Conservation (phyloP, 2,329 filamentous ascomycete species). For the Aspergillus brasiliensis region DNA sequence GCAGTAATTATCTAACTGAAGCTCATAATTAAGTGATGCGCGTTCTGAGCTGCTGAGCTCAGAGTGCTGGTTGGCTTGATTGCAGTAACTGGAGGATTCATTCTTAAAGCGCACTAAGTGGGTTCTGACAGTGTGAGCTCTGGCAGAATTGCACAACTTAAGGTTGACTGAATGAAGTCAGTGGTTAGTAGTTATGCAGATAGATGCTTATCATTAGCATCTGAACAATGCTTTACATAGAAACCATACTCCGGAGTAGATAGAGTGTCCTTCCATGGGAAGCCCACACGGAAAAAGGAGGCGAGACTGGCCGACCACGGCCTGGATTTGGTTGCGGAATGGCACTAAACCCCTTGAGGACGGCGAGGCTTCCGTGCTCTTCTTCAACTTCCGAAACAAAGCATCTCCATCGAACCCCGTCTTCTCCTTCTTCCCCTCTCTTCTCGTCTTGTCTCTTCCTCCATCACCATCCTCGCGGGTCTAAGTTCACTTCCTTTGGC, state of each 20-base stretch:
- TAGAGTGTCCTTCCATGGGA: not conserved
- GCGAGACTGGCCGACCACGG: not conserved
- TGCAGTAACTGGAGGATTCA: no score
- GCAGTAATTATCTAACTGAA: no score
- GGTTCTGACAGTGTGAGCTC: no score
- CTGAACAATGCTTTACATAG: not conserved
- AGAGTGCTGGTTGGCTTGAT: no score
- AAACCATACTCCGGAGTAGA: not conserved
- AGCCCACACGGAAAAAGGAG: not conserved
- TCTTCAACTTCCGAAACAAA: not conserved
- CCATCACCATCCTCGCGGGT: not conserved
- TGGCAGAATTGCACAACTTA: no score
- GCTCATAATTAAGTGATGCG: no score
- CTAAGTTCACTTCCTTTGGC: not conserved
- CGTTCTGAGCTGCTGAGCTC: no score
- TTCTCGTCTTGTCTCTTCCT: no score
- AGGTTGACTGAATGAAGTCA: not conserved
- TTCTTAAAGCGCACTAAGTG: no score
- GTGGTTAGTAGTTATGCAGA: not conserved
- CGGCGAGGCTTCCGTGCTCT: not conserved
- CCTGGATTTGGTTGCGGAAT: conserved; percentile 1
- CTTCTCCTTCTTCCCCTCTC: not conserved
- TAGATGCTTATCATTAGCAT: not conserved
- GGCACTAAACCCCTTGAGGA: not conserved
- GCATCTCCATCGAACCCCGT: not conserved